Base-by-base conservation (phyloP, 768 basidiomycete species). In the Lactarius hengduanensis region DNA sequence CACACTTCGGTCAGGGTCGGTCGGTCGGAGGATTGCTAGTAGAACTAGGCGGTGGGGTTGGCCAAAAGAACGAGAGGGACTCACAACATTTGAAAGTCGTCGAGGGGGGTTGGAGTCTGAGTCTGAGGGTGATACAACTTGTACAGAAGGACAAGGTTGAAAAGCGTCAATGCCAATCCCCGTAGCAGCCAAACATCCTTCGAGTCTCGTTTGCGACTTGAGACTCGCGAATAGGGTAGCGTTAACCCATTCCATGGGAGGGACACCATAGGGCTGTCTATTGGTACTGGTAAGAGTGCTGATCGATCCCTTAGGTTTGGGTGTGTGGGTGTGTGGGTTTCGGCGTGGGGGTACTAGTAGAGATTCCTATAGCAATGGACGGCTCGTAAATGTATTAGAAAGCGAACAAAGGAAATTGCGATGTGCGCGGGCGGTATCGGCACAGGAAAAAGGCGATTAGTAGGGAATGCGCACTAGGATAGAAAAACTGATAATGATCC, bases 51-150 rank as follows among this genome's bases (percentile, higher is more conserved):
- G 28, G 28, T 2, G 9, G 30, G n/a, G 30, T 10, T 5, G 28
- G 50, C 4, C 9, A 30, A 8, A 32, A 38, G 36, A 38, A 38
- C 2, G 15, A 18, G 3, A 38, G 43, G 40, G 26, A 63, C 30
- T 13, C 5, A 67, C 62, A 63, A n/a, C 58, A 63, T 63, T 26
- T 63, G 62, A 40, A 67, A 67, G 62, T 67, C 62, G 40, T 67
- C 66, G n/a, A 67, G 66, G 16, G 53, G 58, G 3, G 66, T 59
- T 28, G 3, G 50, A 34, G 53, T 63, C 18, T 56, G 50, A 34
- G 53, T 60, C 18, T 56, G 53, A 22, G 58, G 28, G 13, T 47
- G 36, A 18, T 11, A 32, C 41, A 28, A 59, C 20, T 63, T 59
- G 62, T 40, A 56, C 1, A 67, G 53, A 28, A 67, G 34, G 58